These are phyloP conservation scores for Abrus precatorius DNA, from an alignment of 306 rosid genomes.

Conservation along the genomic window DNA sequence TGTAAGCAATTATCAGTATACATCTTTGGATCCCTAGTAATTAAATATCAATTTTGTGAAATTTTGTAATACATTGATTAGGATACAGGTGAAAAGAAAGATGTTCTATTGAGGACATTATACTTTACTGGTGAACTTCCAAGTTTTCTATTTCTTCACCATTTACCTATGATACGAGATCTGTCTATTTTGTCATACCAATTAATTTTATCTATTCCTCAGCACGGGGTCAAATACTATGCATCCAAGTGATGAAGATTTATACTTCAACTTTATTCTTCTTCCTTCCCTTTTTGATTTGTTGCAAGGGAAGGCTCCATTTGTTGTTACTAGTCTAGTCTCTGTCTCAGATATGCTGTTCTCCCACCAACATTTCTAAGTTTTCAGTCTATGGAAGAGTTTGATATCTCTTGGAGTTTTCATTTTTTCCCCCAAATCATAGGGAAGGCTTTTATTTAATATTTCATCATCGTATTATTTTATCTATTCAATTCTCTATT, in stretches of 20 bases:
- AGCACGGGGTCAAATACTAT: constrained; percentile 2
- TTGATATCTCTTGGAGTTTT: neutral
- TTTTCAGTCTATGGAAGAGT: constrained; percentile 27
- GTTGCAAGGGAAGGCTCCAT: neutral
- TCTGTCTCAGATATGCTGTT: constrained; percentile 13
- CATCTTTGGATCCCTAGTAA: constrained; percentile 27
- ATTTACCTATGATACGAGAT: neutral
- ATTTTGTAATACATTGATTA: constrained; percentile 5
- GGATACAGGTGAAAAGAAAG: constrained; percentile 20
- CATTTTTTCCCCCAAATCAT: neutral
- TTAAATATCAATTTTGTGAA: neutral
- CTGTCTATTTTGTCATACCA: constrained; percentile 5
- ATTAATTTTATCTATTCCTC: neutral
- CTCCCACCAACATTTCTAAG: constrained; percentile 18
- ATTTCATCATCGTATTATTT: constrained; percentile 19
- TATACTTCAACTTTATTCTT: constrained; percentile 6
- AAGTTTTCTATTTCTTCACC: constrained; percentile 21
- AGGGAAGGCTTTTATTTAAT: constrained; percentile 26
- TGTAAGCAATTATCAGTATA: constrained; percentile 12
- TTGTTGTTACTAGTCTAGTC: constrained; percentile 16
- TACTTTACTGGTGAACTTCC: neutral
- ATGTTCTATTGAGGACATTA: neutral
- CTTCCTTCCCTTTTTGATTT: constrained; percentile 30
- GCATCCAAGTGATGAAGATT: constrained; percentile 31
- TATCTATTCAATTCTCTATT: constrained; percentile 34